A percentile compares a stretch with the other conserved stretches of the same genome.
Evolutionary conservation across 768 basidiomycete genomes (phyloP).

Genomic region (Macrolepiota albuminosa): DNA sequence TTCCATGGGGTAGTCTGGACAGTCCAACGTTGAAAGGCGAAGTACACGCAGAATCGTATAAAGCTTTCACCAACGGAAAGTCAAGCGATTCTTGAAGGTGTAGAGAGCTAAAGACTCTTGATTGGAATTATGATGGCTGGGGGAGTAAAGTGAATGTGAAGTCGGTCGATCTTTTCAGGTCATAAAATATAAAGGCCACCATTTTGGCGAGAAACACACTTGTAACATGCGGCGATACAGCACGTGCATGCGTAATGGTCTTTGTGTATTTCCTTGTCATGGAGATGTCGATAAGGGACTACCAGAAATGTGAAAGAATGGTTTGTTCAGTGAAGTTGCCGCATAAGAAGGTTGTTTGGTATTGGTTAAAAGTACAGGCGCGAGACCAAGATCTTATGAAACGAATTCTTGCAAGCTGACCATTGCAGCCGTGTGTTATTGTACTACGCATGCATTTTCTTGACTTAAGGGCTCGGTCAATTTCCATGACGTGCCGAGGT

Average conservation of each 20-base stretch:
- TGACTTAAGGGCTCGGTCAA: neutral
- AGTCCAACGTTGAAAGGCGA: slow-evolving; percentile 1
- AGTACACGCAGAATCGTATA: neutral
- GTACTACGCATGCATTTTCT: neutral
- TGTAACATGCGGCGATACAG: neutral
- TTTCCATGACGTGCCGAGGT: too few relatives aligned
- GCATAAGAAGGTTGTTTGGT: neutral
- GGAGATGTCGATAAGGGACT: neutral
- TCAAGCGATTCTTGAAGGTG: neutral
- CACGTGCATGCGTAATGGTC: neutral
- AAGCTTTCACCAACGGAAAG: neutral
- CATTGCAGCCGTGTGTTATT: neutral
- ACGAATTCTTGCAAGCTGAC: neutral
- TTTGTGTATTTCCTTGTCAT: neutral
- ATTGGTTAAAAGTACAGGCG: neutral
- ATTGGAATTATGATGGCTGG: too few relatives aligned
- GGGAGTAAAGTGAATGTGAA: neutral
- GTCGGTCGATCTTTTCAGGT: neutral
- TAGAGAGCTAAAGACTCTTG: neutral
- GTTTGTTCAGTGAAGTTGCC: neutral
- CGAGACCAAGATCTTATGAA: neutral
- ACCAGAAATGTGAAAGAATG: neutral
- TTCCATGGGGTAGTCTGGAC: neutral
- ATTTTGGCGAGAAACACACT: neutral
- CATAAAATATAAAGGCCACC: neutral